A percentile compares a stretch with the other conserved stretches of the same genome.
Evolutionary conservation across 495 filamentous ascomycete genomes (phyloP).

Genomic region (Letharia columbiana): DNA sequence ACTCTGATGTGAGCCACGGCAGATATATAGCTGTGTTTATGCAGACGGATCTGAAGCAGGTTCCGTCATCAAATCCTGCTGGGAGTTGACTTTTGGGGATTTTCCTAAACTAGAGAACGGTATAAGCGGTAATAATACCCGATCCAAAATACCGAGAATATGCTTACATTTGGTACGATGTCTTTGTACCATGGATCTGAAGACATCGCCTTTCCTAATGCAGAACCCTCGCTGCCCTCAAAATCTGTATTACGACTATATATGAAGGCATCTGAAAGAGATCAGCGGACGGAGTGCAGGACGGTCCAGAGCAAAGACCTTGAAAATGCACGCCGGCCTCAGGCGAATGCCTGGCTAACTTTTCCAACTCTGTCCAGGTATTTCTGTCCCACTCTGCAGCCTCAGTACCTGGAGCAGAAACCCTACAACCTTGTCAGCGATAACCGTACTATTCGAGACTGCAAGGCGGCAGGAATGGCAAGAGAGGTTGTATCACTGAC

Average conservation of each 20-base stretch:
- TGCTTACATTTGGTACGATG: slow-evolving; percentile 59
- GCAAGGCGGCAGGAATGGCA: neutral
- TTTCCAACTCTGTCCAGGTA: slow-evolving; percentile 59
- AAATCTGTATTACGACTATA: slow-evolving; percentile 58
- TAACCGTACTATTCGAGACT: neutral
- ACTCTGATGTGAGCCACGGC: slow-evolving; percentile 72
- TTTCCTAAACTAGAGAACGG: slow-evolving; percentile 41
- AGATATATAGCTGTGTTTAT: slow-evolving; percentile 88
- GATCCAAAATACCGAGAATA: neutral
- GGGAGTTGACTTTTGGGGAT: slow-evolving; percentile 50
- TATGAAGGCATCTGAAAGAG: slow-evolving; percentile 42
- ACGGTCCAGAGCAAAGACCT: slow-evolving; percentile 34
- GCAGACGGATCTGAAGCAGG: slow-evolving; percentile 72
- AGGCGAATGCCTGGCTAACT: slow-evolving; percentile 59
- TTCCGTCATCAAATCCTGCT: slow-evolving; percentile 55
- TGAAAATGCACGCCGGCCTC: slow-evolving; percentile 89
- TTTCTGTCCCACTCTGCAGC: slow-evolving; percentile 54
- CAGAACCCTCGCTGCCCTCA: slow-evolving; percentile 15
- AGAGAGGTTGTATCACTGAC: slow-evolving; percentile 37
- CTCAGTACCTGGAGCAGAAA: slow-evolving; percentile 44
- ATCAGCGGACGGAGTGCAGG: neutral
- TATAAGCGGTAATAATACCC: neutral
- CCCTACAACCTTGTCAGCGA: slow-evolving; percentile 31
- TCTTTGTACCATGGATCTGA: slow-evolving; percentile 76
- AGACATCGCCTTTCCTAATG: slow-evolving; percentile 53